Percentiles rank a stretch among this genome's conserved stretches.
Conservation (phyloP, 371 early-diverging fungal genomes). For the Mortierella sp. region DNA sequence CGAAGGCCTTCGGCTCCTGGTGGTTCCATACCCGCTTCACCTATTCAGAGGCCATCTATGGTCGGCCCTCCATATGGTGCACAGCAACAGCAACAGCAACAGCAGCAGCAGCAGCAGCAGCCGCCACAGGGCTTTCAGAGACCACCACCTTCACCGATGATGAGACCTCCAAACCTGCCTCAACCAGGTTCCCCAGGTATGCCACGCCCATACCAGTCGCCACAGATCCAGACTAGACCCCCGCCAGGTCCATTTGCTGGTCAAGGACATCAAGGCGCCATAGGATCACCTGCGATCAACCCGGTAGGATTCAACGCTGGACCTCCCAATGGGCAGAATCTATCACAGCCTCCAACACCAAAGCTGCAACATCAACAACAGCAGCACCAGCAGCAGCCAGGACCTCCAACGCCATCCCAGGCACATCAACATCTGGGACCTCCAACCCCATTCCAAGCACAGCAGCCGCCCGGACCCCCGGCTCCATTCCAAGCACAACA, state of each 20-base stretch:
- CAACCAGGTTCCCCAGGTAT: slow-evolving; percentile 47
- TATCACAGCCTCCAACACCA: slow-evolving; percentile 47
- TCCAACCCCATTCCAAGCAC: no score
- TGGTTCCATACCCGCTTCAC: slow-evolving; percentile 27
- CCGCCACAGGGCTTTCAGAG: slow-evolving; percentile 27
- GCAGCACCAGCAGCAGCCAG: slow-evolving; percentile 21
- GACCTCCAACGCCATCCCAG: slow-evolving; percentile 10
- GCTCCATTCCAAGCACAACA: slow-evolving; percentile 12
- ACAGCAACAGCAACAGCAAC: slow-evolving; percentile 19
- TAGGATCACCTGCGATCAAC: slow-evolving; percentile 38
- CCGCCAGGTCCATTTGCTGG: slow-evolving; percentile 28
- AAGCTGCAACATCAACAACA: slow-evolving; percentile 30
- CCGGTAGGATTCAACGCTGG: slow-evolving; percentile 44
- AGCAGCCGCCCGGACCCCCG: slow-evolving; percentile 8
- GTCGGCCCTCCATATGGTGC: slow-evolving; percentile 30
- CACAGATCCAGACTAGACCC: slow-evolving; percentile 38
- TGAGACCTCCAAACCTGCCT: slow-evolving; percentile 40
- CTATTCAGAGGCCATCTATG: slow-evolving; percentile 39
- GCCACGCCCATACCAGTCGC: slow-evolving; percentile 45
- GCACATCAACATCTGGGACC: slow-evolving; percentile 21
- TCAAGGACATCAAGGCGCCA: slow-evolving; percentile 29
- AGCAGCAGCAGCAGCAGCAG: slow-evolving; percentile 9
- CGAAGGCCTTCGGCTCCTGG: slow-evolving; percentile 28
- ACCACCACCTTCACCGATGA: slow-evolving; percentile 37
- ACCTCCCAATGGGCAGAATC: slow-evolving; percentile 41